Evolutionary conservation across 345 rosid species (phyloP), one percentile per base, ranked within the genome.

Genomic region (Acer saccharum): DNA sequence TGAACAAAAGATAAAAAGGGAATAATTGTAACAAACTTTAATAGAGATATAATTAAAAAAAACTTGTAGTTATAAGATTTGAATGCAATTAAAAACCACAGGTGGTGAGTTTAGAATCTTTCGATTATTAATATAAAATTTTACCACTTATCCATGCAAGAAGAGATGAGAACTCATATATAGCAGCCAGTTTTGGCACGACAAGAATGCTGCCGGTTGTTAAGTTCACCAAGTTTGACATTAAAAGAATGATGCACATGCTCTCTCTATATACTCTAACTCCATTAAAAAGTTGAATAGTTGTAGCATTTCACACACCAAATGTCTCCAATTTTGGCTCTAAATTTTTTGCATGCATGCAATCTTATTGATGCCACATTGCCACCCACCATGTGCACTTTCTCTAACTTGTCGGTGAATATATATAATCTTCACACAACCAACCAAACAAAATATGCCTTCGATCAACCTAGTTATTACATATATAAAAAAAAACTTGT

Each of bases 301-400:
- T 41, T 43, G 18, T 44, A 10, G 3, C 2, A 65, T 12, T 35
- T 18, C 25, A 12, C 1, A 25, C 27, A 18, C 57, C 1, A 25
- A 17, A 6, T 74, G 61, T 29, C 62, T 50, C 70, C 18, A 27
- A 16, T 65, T 61, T 46, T 27, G 29, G 41, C 46, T 10, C 12
- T 25, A 25, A 23, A 18, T 48, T 27, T 27, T 43, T 39, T 72
- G 29, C 6, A 32, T 60, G 50, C 18, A 17, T 39, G 62, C 21
- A 64, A 35, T 5, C 9, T 43, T 11, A 35, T 73, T 44, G 58
- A 32, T 62, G 41, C 58, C 20, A 23, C 52, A 35, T 35, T 16
- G 20, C 11, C 54, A 41, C 76, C 55, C 41, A 48, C 13, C 78
- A 75, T 52, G 78, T 75, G 78, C 63, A 50, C 13, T 10, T n/a